These are phyloP conservation scores for Zasmidium citrigriseum DNA, from an alignment of 2,329 filamentous ascomycete species.

Conservation along the genomic window DNA sequence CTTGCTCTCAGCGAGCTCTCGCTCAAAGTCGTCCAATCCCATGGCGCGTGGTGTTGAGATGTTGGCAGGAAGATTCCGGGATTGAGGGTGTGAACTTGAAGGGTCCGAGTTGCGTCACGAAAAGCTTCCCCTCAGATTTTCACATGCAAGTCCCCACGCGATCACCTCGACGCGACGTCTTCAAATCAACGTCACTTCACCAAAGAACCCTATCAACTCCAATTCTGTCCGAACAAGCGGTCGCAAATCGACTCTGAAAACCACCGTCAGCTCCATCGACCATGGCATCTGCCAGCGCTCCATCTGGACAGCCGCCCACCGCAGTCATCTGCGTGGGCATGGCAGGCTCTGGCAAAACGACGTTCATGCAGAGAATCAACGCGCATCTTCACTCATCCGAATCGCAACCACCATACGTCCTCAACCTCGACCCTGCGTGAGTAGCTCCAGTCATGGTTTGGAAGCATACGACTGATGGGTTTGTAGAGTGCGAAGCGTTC, in stretches of 20 bases:
- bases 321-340: slow-evolving; percentile 94
- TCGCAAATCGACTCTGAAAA: background rate
- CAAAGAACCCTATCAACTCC: background rate
- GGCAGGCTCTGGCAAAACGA: slow-evolving; percentile 99
- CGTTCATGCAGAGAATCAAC: slow-evolving; percentile 98
- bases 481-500: slow-evolving; percentile 73
- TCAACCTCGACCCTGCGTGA: slow-evolving; percentile 88
- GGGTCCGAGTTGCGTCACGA: background rate
- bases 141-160: background rate
- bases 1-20: slow-evolving; percentile 68
- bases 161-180: background rate
- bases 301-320: slow-evolving; percentile 55
- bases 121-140: background rate
- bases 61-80: background rate
- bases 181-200: background rate
- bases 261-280: background rate
- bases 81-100: slow-evolving; percentile 1
- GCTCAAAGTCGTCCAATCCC: slow-evolving; percentile 75
- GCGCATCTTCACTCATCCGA: slow-evolving; percentile 74
- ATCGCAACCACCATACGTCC: slow-evolving; percentile 82
- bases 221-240: background rate
- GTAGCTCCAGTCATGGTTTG: background rate
- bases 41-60: slow-evolving; percentile 38
- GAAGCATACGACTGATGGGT: background rate
- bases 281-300: slow-evolving; percentile 15